phyloP scores from a whole-genome alignment of 192 early-diverging fungal genomes.

The Chytriomyces sp. region DNA sequence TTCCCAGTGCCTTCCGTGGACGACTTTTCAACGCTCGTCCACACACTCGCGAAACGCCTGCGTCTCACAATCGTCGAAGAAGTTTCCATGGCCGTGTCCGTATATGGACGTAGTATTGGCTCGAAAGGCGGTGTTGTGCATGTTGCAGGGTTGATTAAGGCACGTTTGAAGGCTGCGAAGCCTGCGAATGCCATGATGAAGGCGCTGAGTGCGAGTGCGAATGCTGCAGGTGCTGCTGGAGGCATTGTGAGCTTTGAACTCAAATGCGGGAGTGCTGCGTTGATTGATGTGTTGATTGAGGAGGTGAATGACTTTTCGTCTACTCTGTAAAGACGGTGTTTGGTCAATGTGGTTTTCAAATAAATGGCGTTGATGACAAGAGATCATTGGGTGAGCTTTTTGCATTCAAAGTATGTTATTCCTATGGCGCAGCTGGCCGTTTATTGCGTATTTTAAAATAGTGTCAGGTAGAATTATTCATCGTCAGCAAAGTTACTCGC shows the following conservation, averaged over 20 bases:
- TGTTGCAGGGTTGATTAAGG: slow-evolving; percentile 46
- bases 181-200: slow-evolving; percentile 20
- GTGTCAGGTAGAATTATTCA: too few species aligned
- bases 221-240: background rate
- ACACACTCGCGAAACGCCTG: slow-evolving; percentile 11
- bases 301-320: slow-evolving; percentile 33
- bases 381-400: background rate
- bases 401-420: background rate
- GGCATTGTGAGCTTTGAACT: slow-evolving; percentile 29
- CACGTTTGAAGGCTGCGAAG: slow-evolving; percentile 7
- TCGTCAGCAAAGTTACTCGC: background rate
- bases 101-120: slow-evolving; percentile 30
- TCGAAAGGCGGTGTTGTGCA: slow-evolving; percentile 2
- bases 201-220: background rate
- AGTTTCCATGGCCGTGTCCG: slow-evolving; percentile 31
- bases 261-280: slow-evolving; percentile 20
- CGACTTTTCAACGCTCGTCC: background rate
- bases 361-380: background rate
- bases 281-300: slow-evolving; percentile 37
- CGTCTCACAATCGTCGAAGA: slow-evolving; percentile 26
- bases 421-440: background rate
- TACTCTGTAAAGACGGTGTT: slow-evolving; percentile 15
- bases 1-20: slow-evolving; percentile 22
- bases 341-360: background rate
- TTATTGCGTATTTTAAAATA: background rate